Conservation (phyloP, 768 basidiomycete species). For the Scleroderma citrinum region DNA sequence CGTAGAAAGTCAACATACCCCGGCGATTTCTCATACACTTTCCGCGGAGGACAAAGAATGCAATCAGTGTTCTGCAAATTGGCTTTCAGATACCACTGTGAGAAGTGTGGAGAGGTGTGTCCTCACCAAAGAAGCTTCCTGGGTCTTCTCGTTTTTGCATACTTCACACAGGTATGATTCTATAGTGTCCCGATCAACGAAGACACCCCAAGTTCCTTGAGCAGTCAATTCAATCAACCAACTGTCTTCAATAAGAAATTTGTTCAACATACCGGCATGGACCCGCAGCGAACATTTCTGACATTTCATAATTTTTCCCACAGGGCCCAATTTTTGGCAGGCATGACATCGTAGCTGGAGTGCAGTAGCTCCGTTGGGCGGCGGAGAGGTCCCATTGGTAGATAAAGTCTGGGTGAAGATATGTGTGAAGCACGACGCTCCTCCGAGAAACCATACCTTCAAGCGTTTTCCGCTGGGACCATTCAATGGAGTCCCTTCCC, state of each 20-base stretch:
- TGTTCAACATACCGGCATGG: constrained; percentile 60
- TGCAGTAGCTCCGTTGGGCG: constrained; percentile 46
- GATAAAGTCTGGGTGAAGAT: constrained; percentile 24
- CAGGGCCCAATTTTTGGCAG: constrained; percentile 69
- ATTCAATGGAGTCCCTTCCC: constrained; percentile 55
- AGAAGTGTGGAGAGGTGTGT: not conserved
- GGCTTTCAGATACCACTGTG: constrained; percentile 1
- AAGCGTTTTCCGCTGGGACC: constrained; percentile 56
- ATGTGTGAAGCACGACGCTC: not conserved
- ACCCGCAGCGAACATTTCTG: constrained; percentile 71
- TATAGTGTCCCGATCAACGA: constrained; percentile 53
- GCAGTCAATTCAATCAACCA: constrained; percentile 6
- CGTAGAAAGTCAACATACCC: constrained; percentile 63
- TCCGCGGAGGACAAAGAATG: constrained; percentile 67
- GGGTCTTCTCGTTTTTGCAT: constrained; percentile 75
- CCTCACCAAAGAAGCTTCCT: constrained; percentile 76
- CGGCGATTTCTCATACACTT: constrained; percentile 28
- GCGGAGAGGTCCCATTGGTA: constrained; percentile 51
- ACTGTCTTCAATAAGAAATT: not conserved
- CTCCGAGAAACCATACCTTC: constrained; percentile 36
- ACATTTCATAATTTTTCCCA: constrained; percentile 77
- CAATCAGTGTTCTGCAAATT: constrained; percentile 67
- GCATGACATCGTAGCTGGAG: constrained; percentile 69
- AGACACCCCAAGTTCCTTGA: constrained; percentile 64
- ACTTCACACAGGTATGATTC: constrained; percentile 85